Evolutionary conservation across 352 stramenopile species (phyloP).

Genomic region (Globisporangium rhizosaccharum): DNA sequence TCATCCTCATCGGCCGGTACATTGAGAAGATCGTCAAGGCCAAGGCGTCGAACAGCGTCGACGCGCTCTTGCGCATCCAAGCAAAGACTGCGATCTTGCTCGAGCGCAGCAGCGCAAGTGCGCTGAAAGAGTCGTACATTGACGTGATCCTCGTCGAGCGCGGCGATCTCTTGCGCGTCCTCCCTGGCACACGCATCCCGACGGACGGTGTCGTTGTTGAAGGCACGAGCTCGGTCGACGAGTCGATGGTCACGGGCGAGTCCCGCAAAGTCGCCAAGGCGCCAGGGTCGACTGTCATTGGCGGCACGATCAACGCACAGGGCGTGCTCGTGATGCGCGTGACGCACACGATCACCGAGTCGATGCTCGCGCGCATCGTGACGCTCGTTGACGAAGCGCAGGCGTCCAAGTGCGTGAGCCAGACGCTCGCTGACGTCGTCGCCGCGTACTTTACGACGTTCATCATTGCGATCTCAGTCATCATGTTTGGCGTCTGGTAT

Average conservation of each 20-base stretch:
- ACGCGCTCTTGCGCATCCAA: conserved; percentile 62
- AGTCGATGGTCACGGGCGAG: conserved; percentile 79
- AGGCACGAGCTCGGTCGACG: conserved; percentile 60
- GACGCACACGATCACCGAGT: conserved; percentile 68
- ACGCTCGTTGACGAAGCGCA: conserved; percentile 70
- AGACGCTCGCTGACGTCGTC: conserved; percentile 62
- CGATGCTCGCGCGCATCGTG: conserved; percentile 72
- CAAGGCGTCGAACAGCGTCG: conserved; percentile 61
- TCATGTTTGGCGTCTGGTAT: conserved; percentile 77
- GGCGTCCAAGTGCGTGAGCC: conserved; percentile 48
- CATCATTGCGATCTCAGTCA: conserved; percentile 51
- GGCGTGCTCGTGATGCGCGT: conserved; percentile 65
- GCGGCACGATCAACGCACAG: conserved; percentile 64
- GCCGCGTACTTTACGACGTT: conserved; percentile 72
- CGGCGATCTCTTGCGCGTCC: conserved; percentile 60
- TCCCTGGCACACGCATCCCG: conserved; percentile 63
- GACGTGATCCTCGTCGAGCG: conserved; percentile 71
- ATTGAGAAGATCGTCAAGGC: conserved; percentile 72
- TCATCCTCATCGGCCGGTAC: conserved; percentile 72
- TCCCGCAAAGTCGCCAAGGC: conserved; percentile 62
- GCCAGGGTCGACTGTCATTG: conserved; percentile 50
- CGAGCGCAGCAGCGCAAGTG: conserved; percentile 22
- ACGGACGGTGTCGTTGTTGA: conserved; percentile 67
- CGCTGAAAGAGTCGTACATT: conserved; percentile 59
- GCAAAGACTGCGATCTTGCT: conserved; percentile 88